Evolutionary conservation across 352 stramenopile genomes (phyloP).

Genomic region (Pythium pyrilobum): DNA sequence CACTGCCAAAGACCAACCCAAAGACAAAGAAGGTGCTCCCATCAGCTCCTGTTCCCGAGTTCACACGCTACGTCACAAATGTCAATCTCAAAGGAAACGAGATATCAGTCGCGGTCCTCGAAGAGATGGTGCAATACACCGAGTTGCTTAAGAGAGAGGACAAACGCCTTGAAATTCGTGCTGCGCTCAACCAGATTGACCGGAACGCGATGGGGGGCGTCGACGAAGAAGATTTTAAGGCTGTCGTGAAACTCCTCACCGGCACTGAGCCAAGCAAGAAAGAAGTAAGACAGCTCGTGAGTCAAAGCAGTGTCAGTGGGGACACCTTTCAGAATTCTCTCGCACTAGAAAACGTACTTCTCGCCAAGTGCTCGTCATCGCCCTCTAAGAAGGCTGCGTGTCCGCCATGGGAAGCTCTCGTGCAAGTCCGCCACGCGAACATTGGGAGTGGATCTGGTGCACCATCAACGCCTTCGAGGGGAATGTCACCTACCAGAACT

Average conservation of each 20-base stretch:
- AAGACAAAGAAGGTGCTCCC: slow-evolving; percentile 49
- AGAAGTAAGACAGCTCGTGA: slow-evolving; percentile 58
- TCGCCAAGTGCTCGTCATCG: slow-evolving; percentile 64
- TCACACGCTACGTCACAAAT: slow-evolving; percentile 62
- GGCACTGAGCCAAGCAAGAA: slow-evolving; percentile 71
- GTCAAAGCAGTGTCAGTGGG: slow-evolving; percentile 37
- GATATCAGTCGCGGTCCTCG: slow-evolving; percentile 45
- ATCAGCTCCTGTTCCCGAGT: slow-evolving; percentile 35
- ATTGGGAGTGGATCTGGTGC: slow-evolving; percentile 6
- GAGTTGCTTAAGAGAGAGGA: slow-evolving; percentile 73
- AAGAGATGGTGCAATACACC: slow-evolving; percentile 71
- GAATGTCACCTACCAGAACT: too few species aligned
- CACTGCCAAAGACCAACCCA: slow-evolving; percentile 34
- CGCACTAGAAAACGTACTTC: slow-evolving; percentile 66
- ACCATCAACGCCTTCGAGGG: background rate
- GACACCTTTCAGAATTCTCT: slow-evolving; percentile 48
- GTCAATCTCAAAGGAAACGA: slow-evolving; percentile 80
- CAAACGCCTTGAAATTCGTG: slow-evolving; percentile 73
- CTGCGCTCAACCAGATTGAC: slow-evolving; percentile 66
- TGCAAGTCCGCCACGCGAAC: slow-evolving; percentile 68
- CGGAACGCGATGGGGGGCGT: slow-evolving; percentile 46
- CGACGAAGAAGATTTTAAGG: slow-evolving; percentile 75
- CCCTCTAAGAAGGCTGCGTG: slow-evolving; percentile 65
- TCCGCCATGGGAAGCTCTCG: slow-evolving; percentile 67
- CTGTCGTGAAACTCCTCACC: slow-evolving; percentile 73